Percentiles rank a stretch among this genome's conserved stretches.
These are phyloP conservation scores for Torrubiella hemipterigena DNA, from an alignment of 2,329 filamentous ascomycete species.

Conservation along the genomic window DNA sequence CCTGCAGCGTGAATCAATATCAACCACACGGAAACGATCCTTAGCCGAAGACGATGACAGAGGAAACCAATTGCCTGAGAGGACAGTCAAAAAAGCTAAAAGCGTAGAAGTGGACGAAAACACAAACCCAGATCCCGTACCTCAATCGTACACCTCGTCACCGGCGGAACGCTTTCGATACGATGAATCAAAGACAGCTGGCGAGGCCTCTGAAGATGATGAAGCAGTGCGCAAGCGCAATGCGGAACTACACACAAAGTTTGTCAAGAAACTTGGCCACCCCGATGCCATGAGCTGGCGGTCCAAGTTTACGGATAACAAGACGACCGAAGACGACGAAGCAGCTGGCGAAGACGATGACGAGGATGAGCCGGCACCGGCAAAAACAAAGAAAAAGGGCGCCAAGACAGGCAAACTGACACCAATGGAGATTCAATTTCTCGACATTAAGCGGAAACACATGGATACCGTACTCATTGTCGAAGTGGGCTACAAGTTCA, in stretches of 20 bases:
- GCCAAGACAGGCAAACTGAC: constrained; percentile 69
- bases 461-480: constrained; percentile 83
- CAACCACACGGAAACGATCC: constrained; percentile 34
- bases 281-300: constrained; percentile 68
- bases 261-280: constrained; percentile 81
- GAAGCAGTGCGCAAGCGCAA: constrained; percentile 42
- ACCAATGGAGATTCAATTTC: constrained; percentile 83
- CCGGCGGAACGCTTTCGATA: constrained; percentile 43
- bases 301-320: constrained; percentile 43
- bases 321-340: constrained; percentile 41
- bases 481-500: constrained; percentile 96
- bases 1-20: constrained; percentile 12
- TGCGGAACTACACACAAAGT: constrained; percentile 66
- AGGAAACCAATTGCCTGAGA: constrained; percentile 26
- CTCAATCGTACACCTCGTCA: constrained; percentile 16
- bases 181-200: constrained; percentile 26
- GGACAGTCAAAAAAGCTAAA: constrained; percentile 32
- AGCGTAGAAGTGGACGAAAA: constrained; percentile 20
- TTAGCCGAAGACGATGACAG: constrained; percentile 34
- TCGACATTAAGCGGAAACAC: constrained; percentile 88
- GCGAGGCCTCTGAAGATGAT: constrained; percentile 34
- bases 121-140: constrained; percentile 20
- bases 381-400: constrained; percentile 52
- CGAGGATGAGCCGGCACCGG: constrained; percentile 35
- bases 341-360: constrained; percentile 46